Base-by-base conservation (phyloP, 2,329 filamentous ascomycete species). In the Catunica adiposa region DNA sequence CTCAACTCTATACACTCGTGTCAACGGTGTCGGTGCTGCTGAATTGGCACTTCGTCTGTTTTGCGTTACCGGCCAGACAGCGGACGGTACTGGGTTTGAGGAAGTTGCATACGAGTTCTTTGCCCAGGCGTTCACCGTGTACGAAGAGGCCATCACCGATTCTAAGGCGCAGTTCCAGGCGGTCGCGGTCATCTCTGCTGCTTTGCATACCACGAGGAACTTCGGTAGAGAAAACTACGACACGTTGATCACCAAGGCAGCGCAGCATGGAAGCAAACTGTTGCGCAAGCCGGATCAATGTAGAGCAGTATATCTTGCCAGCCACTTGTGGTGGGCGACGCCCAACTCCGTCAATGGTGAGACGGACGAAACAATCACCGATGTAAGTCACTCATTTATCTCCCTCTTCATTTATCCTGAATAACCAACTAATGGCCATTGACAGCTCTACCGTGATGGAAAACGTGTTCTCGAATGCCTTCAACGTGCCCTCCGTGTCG, bases 221-320 rank as follows among this genome's bases (percentile, higher is more conserved):
- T 98, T 98, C 67, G 83, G 86, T 60, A 89, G 90, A 67, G 92
- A 98, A 70, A 98, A 97, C 66, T 98, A 97, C 69, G 94, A 98
- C 67, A 98, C 92, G 0, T 75, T 98, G 34, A 98, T 98, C 65
- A 98, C 92, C 8, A 98, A 98, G 70, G 94, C 89, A 62, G 90
- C 94, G 2, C 77, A 97, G 62, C 94, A 98, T 66, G 90, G 92
- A 17, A 96, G 89, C 71, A 98, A 97, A 68, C 73, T 98, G 61
- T 76, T 98, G 62, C 90, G 95, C 70, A 98, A 98, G 71, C 94
- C 92, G 1, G 92, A 98, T 67, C 92, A 98, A 70, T 98, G 92
- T 67, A 82, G 92, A 23, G 92, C 92, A 0, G 92, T 98, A 9
- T 98, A 97, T 65, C 73, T 98, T 62, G 92, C 92, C 2, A 96